Conservation (phyloP, 768 basidiomycete species). For the Rubroboletus pulcherrimus region DNA sequence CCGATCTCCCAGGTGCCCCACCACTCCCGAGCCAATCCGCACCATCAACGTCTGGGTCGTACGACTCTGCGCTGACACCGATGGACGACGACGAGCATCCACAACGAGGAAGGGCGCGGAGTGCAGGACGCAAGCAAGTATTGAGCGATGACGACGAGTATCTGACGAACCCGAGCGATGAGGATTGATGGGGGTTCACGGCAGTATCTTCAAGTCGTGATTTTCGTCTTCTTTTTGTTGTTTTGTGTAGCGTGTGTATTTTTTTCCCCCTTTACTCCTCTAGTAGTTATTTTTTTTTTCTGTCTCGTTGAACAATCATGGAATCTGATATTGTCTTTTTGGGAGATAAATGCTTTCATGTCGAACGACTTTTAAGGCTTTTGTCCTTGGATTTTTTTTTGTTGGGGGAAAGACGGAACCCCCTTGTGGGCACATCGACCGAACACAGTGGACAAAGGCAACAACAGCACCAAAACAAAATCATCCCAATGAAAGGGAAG, state of each 20-base stretch:
- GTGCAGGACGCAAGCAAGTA: conserved; percentile 65
- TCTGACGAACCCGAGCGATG: conserved; percentile 67
- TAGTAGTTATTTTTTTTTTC: conserved; percentile 4
- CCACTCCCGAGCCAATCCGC: conserved; percentile 28
- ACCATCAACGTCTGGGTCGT: conserved; percentile 42
- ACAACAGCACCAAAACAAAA: neutral
- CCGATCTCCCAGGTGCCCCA: conserved; percentile 73
- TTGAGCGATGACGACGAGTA: conserved; percentile 66
- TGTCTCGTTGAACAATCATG: conserved; percentile 3
- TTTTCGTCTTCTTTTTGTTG: neutral
- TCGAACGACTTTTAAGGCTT: neutral
- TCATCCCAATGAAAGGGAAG: neutral
- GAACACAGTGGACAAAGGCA: neutral
- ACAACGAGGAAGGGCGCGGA: conserved; percentile 51
- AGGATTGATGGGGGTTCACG: conserved; percentile 41
- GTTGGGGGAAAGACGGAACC: too few species aligned
- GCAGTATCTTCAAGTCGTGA: neutral
- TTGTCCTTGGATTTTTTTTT: too few species aligned
- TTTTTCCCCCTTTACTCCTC: neutral
- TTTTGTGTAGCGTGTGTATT: conserved; percentile 19
- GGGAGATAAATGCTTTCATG: neutral
- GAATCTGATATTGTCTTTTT: neutral
- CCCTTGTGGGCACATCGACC: too few species aligned
- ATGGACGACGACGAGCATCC: conserved; percentile 80
- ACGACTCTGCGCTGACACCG: conserved; percentile 68